Evolutionary conservation across 257 asterid genomes (phyloP).

Genomic region (Osmanthus fragrans): DNA sequence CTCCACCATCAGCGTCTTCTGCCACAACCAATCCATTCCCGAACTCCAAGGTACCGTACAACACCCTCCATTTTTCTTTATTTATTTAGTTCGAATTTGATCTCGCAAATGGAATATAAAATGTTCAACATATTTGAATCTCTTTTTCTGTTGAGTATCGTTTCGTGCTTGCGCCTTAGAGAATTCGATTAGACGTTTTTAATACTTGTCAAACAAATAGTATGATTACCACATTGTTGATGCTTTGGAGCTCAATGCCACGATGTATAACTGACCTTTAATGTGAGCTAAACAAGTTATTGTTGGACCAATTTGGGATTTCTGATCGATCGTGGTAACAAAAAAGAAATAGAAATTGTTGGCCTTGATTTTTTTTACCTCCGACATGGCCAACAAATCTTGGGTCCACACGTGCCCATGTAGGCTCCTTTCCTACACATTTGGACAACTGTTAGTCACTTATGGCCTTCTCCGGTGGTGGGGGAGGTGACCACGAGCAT

Average conservation of each 20-base stretch:
- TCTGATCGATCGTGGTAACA: neutral
- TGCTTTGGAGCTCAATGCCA: neutral
- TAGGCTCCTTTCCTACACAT: no score
- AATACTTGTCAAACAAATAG: neutral
- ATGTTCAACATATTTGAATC: neutral
- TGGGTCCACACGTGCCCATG: no score
- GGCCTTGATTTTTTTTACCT: no score
- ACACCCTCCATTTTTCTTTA: neutral
- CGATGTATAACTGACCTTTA: neutral
- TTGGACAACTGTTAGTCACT: no score
- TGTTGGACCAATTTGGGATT: neutral
- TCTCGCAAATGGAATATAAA: conserved; percentile 2
- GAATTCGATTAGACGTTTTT: neutral
- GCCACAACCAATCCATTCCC: conserved; percentile 72
- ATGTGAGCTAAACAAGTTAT: neutral
- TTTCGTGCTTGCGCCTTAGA: neutral
- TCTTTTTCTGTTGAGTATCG: neutral
- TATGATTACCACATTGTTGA: neutral
- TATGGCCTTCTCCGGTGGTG: no score
- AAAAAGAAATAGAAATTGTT: no score
- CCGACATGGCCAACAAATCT: no score
- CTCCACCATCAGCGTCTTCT: conserved; percentile 65
- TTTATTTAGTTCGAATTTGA: neutral
- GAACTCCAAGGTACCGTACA: conserved; percentile 68
- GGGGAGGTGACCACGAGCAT: no score